phyloP scores from a whole-genome alignment of 805 yeast genomes.

The Starmera amethionina region DNA sequence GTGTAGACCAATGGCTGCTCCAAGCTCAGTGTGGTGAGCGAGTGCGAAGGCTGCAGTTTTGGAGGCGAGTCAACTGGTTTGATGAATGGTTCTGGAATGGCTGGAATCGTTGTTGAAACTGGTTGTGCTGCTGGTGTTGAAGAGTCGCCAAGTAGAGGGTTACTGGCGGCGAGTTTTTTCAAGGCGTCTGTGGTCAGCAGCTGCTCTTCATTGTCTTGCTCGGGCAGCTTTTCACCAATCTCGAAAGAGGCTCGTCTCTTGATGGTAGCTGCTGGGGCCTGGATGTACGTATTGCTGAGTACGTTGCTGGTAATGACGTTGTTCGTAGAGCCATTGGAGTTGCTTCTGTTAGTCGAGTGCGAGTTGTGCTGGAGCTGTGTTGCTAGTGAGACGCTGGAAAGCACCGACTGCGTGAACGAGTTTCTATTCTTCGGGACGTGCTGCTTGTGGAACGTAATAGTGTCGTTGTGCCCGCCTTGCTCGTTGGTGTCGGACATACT shows the following conservation, averaged over 20 bases:
- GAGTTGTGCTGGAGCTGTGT: conserved; percentile 39
- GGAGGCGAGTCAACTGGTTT: not conserved
- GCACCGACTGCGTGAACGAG: conserved; percentile 30
- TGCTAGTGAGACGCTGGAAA: conserved; percentile 63
- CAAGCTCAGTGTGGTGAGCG: too few relatives aligned
- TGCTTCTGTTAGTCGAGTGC: conserved; percentile 4
- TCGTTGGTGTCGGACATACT: conserved; percentile 13
- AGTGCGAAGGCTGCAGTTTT: conserved; percentile 1
- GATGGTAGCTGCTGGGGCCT: conserved; percentile 29
- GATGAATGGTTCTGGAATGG: not conserved
- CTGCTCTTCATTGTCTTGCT: conserved; percentile 17
- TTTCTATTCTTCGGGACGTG: conserved; percentile 44
- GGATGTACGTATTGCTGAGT: conserved; percentile 25
- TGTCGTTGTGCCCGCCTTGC: conserved; percentile 55
- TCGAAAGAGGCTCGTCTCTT: conserved; percentile 21
- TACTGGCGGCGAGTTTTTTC: conserved; percentile 27
- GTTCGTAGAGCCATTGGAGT: conserved; percentile 5
- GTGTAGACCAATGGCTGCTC: not conserved
- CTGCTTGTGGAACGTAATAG: conserved; percentile 51
- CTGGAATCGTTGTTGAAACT: conserved; percentile 1
- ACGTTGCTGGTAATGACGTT: conserved; percentile 13
- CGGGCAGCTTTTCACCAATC: conserved; percentile 23
- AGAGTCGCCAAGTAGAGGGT: conserved; percentile 22
- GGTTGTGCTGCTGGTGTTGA: conserved; percentile 16
- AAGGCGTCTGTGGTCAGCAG: conserved; percentile 20